Conservation (phyloP, 352 stramenopile species). For the Phytophthora rubi region DNA sequence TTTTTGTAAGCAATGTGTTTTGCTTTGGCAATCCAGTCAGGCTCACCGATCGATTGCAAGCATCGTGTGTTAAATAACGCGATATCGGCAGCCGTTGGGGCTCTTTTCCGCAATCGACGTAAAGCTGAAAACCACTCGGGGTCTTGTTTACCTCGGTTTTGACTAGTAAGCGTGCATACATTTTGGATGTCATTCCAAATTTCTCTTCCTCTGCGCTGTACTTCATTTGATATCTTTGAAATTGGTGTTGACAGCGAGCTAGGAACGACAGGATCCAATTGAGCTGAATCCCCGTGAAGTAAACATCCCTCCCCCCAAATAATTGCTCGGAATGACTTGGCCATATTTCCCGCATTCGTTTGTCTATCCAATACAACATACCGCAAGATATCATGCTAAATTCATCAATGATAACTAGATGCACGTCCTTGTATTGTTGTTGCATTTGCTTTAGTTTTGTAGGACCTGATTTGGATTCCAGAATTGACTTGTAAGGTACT, state of each 20-base stretch:
- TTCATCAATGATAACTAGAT: too few relatives aligned
- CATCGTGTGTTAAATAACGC: background rate
- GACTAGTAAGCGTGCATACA: background rate
- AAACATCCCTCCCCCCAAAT: background rate
- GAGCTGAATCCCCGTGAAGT: background rate
- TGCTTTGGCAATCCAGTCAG: background rate
- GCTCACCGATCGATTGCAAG: background rate
- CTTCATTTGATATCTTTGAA: background rate
- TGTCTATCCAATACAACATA: background rate
- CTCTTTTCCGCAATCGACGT: background rate
- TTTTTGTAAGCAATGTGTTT: background rate
- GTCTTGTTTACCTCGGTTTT: constrained; percentile 6
- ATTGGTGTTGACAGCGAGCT: background rate
- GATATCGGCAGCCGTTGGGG: background rate
- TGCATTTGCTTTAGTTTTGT: constrained; percentile 10
- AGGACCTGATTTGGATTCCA: background rate
- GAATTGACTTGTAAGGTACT: background rate
- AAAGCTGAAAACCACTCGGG: constrained; percentile 2
- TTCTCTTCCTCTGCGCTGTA: background rate
- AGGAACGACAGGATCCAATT: background rate
- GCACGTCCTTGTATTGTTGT: background rate
- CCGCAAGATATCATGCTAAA: background rate
- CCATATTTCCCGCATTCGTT: constrained; percentile 2
- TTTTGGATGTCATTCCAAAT: background rate
- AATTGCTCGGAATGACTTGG: background rate